These are phyloP conservation scores for Fusarium sp. DNA, from an alignment of 2,329 filamentous ascomycete genomes.

Conservation along the genomic window DNA sequence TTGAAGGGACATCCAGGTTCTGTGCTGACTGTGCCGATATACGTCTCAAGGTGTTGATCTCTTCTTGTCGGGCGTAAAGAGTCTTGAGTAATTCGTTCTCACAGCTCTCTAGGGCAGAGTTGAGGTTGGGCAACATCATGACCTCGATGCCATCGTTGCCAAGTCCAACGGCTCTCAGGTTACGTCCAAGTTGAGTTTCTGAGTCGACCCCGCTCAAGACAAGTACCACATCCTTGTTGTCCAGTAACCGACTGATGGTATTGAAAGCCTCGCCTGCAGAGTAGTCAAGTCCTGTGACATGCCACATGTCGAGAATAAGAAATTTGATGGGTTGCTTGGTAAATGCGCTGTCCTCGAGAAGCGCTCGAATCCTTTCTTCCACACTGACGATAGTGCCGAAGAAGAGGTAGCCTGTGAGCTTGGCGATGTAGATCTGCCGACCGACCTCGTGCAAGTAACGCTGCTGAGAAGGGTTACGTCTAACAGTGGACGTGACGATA, in stretches of 20 bases:
- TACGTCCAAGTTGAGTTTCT: conserved; percentile 78
- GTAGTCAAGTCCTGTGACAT: conserved; percentile 94
- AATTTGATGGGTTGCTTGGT: conserved; percentile 83
- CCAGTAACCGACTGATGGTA: conserved; percentile 85
- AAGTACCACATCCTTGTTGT: conserved; percentile 80
- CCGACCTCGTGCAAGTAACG: conserved; percentile 88
- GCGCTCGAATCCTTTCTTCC: conserved; percentile 83
- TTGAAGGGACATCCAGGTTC: conserved; percentile 61
- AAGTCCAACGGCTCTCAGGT: conserved; percentile 85
- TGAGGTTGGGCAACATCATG: conserved; percentile 86
- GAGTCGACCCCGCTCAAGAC: conserved; percentile 85
- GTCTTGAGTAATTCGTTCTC: conserved; percentile 93
- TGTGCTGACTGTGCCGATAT: conserved; percentile 55
- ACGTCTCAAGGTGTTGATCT: conserved; percentile 60
- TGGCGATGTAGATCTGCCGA: conserved; percentile 88
- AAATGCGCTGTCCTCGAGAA: conserved; percentile 88
- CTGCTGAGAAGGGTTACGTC: conserved; percentile 88
- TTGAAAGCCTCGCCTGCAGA: conserved; percentile 96
- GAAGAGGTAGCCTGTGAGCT: conserved; percentile 95
- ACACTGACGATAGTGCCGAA: conserved; percentile 98
- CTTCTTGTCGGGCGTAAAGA: conserved; percentile 77
- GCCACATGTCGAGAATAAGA: conserved; percentile 86
- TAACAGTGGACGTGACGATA: conserved; percentile 89
- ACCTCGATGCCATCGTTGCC: conserved; percentile 79
- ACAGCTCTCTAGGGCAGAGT: conserved; percentile 91